Conservation (phyloP, 148 eudicot species). For the Oxyria digyna region DNA sequence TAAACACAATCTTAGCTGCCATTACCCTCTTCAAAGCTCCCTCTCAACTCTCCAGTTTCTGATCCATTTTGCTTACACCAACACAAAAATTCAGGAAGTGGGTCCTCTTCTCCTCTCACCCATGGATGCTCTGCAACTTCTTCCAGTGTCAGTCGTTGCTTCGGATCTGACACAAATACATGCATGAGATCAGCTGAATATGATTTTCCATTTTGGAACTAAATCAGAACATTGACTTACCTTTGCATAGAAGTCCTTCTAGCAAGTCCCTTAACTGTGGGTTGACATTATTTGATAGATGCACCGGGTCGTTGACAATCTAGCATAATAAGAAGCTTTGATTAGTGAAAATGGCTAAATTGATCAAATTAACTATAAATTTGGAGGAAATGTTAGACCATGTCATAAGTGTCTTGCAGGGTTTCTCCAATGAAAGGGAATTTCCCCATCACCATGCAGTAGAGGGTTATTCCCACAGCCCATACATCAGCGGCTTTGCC, state of each 20-base stretch:
- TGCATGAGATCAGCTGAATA: neutral
- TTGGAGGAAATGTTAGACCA: slow-evolving; percentile 25
- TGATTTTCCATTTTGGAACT: neutral
- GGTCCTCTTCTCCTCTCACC: slow-evolving; percentile 73
- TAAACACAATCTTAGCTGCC: neutral
- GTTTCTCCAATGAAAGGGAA: slow-evolving; percentile 97
- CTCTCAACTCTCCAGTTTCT: slow-evolving; percentile 13
- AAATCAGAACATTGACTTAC: slow-evolving; percentile 22
- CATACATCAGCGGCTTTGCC: slow-evolving; percentile 95
- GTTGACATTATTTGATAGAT: slow-evolving; percentile 47
- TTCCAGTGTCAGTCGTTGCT: slow-evolving; percentile 52
- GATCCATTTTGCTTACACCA: slow-evolving; percentile 59
- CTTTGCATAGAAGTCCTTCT: slow-evolving; percentile 93
- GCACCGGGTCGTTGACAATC: slow-evolving; percentile 62
- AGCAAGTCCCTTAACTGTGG: slow-evolving; percentile 55
- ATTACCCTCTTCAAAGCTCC: neutral
- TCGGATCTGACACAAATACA: slow-evolving; percentile 42
- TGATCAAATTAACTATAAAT: neutral
- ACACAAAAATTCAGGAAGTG: slow-evolving; percentile 59
- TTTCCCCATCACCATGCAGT: slow-evolving; percentile 64
- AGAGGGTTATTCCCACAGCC: slow-evolving; percentile 93
- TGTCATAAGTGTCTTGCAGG: slow-evolving; percentile 90
- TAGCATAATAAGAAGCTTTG: slow-evolving; percentile 17
- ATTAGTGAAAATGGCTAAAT: slow-evolving; percentile 10
- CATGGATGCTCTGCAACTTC: slow-evolving; percentile 64